Evolutionary conservation across 495 filamentous ascomycete genomes (phyloP).

Genomic region (Hypoxylon subgilvum): DNA sequence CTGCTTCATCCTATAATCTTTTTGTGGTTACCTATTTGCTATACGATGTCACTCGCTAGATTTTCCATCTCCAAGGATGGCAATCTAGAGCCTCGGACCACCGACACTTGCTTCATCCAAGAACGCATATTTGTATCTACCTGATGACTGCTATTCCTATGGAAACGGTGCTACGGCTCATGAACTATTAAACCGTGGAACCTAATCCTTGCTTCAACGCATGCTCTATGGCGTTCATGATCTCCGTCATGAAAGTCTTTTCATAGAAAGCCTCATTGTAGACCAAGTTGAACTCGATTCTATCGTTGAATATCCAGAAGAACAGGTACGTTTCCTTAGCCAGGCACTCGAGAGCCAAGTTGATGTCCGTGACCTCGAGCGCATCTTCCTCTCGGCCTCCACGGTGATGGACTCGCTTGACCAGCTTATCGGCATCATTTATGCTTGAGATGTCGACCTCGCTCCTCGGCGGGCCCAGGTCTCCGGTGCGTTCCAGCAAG

Average conservation of each 20-base stretch:
- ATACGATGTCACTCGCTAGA: too few species aligned
- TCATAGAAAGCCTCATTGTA: constrained; percentile 46
- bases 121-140: too few species aligned
- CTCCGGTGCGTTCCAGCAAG: constrained; percentile 20
- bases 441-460: constrained; percentile 43
- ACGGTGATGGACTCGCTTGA: constrained; percentile 23
- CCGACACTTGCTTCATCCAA: too few species aligned
- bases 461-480: constrained; percentile 27
- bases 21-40: too few species aligned
- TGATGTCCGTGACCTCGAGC: constrained; percentile 32
- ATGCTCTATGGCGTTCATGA: not conserved
- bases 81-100: too few species aligned
- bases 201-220: not conserved
- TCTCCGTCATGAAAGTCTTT: constrained; percentile 10
- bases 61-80: too few species aligned
- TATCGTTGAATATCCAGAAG: constrained; percentile 41
- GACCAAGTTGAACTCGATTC: constrained; percentile 38
- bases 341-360: constrained; percentile 36
- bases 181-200: not conserved
- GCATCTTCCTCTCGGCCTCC: constrained; percentile 14
- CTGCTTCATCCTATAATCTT: too few species aligned
- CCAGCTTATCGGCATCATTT: constrained; percentile 32
- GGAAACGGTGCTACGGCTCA: not conserved
- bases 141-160: too few species aligned
- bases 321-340: constrained; percentile 35